Base-by-base conservation (phyloP, 2,329 filamentous ascomycete genomes). In the Pseudocercospora macadamiae region DNA sequence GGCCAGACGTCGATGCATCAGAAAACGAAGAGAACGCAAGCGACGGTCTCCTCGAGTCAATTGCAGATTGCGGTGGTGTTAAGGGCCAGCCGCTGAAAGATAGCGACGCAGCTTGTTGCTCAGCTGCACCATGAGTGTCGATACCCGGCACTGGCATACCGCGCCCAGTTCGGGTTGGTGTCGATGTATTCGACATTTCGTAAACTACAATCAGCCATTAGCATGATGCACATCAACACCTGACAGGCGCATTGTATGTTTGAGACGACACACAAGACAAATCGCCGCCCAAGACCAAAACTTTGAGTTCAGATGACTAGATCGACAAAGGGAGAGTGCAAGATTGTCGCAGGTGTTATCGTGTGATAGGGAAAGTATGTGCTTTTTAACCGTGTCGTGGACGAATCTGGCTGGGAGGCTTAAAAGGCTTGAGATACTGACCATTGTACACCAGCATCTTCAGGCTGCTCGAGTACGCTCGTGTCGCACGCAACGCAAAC, bases 381-480 rank as follows among this genome's bases (percentile, higher is more conserved):
- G 68, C 65, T 66, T 71, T 70, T 66, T 68, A 65, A 67, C 56
- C 59, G 54, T 64, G 57, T 51, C 60, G 63, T 62, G 48, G 53
- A 58, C 39, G 37, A 49, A 57, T 55, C 39, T 61, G 51, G 55
- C 55, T 59, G 36, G 48, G 54, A 55, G 42, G 55, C 60, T 32
- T 44, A 47, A 60, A 54, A 60, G 48, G 59, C 62, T 54, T 55
- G 62, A 53, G 57, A 51, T 54, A 71, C 70, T 68, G 55, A 72
- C 70, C 64, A 64, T 62, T 67, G 67, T 69, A 63, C 56, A 66
- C 66, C 65, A 66, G 59, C 61, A 62, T 68, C 56, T 53, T 59
- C 54, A 59, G 56, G 55, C 60, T 66, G 61, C 59, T 60, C 48
- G 49, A 39, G 51, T 60, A 59, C 58, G 64, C 57, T 65, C 59